phyloP scores from a whole-genome alignment of 1,284 basidiomycete species.

The Trametes hirsuta region DNA sequence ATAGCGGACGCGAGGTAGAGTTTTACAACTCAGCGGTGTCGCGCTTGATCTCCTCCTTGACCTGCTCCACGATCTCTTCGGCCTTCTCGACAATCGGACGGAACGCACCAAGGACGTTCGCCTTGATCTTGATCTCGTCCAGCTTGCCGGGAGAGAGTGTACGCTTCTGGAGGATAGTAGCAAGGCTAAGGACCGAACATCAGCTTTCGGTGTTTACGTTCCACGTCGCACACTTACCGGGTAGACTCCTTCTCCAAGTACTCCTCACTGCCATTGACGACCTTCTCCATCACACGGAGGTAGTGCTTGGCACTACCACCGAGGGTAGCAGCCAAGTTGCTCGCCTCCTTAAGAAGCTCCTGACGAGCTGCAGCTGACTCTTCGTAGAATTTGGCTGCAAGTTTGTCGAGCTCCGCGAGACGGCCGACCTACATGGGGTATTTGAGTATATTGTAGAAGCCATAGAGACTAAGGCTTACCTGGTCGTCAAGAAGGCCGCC shows the following conservation, averaged over 20 bases:
- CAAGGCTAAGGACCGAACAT: conserved; percentile 48
- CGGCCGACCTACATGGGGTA: conserved; percentile 70
- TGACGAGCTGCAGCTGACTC: conserved; percentile 60
- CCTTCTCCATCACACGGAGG: conserved; percentile 90
- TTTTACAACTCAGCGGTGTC: conserved; percentile 27
- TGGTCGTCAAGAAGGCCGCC: conserved; percentile 81
- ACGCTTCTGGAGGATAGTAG: conserved; percentile 74
- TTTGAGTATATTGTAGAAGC: not conserved
- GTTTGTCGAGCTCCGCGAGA: conserved; percentile 73
- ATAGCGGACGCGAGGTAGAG: not conserved
- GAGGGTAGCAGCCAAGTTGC: conserved; percentile 46
- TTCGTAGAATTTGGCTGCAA: conserved; percentile 80
- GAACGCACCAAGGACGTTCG: conserved; percentile 85
- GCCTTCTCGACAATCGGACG: conserved; percentile 47
- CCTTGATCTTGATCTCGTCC: conserved; percentile 93
- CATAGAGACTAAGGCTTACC: conserved; percentile 41
- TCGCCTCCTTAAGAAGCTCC: conserved; percentile 68
- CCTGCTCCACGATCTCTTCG: conserved; percentile 41
- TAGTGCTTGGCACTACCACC: conserved; percentile 79
- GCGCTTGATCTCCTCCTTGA: conserved; percentile 43
- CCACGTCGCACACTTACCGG: conserved; percentile 56
- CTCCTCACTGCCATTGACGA: conserved; percentile 68
- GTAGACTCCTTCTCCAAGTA: conserved; percentile 89
- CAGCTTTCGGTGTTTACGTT: not conserved
- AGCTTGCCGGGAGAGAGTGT: conserved; percentile 78